Evolutionary conservation across 306 rosid species (phyloP).

Genomic region (Cicer pinnatifidum): DNA sequence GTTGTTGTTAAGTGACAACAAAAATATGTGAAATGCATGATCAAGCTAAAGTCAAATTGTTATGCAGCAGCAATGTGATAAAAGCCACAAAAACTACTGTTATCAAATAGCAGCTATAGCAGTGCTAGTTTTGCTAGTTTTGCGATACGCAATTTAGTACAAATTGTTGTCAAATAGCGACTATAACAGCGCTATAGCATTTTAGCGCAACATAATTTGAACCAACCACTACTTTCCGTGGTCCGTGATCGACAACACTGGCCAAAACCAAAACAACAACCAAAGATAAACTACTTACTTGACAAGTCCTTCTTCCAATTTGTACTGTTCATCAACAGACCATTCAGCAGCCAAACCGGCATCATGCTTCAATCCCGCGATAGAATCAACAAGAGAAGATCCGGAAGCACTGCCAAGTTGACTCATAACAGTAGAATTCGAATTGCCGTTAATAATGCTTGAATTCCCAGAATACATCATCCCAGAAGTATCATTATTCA

Average conservation of each 20-base stretch:
- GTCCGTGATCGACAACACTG: too few species aligned
- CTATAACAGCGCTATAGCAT: too few species aligned
- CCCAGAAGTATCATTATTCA: slow-evolving; percentile 54
- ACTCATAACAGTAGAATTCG: slow-evolving; percentile 47
- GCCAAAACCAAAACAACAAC: slow-evolving; percentile 9
- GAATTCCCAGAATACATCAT: slow-evolving; percentile 68
- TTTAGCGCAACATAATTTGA: too few species aligned
- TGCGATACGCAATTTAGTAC: too few species aligned
- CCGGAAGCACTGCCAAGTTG: slow-evolving; percentile 62
- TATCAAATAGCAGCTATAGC: too few species aligned
- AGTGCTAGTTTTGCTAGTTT: too few species aligned
- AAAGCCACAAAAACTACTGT: neutral
- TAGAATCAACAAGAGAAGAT: slow-evolving; percentile 71
- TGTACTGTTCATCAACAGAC: slow-evolving; percentile 80
- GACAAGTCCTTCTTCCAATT: slow-evolving; percentile 76
- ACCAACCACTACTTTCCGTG: too few species aligned
- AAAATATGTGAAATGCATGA: neutral
- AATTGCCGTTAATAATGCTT: slow-evolving; percentile 46
- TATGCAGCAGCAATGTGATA: neutral
- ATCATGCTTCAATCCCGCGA: slow-evolving; percentile 83
- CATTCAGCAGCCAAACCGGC: slow-evolving; percentile 86
- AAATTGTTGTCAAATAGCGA: too few species aligned
- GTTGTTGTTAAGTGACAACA: neutral
- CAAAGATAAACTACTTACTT: slow-evolving; percentile 58
- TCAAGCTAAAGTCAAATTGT: slow-evolving; percentile 6